Conservation (phyloP, 495 filamentous ascomycete species). For the Talaromyces adpressus region DNA sequence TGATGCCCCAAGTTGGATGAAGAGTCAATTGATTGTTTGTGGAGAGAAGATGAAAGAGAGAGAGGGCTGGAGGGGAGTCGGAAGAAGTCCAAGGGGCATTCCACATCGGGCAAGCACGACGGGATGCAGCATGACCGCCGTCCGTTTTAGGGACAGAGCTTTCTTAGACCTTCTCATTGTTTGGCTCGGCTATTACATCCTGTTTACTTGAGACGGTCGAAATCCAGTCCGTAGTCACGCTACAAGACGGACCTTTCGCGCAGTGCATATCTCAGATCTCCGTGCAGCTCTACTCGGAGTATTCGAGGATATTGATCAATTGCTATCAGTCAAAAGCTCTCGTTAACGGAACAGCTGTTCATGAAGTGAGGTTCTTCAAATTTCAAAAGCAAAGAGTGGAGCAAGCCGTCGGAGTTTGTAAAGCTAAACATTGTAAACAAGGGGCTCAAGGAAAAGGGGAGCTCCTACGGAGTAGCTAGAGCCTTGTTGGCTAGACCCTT, state of each 20-base stretch:
- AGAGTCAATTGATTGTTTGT: neutral
- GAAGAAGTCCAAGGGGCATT: constrained; percentile 9
- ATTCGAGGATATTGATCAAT: neutral
- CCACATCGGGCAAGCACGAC: neutral
- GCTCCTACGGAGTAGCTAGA: too few species aligned
- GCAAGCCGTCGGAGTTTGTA: neutral
- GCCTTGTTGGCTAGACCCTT: neutral
- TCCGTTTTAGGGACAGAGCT: neutral
- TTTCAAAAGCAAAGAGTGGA: neutral
- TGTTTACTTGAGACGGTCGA: neutral
- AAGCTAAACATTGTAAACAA: neutral
- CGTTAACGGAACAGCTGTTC: neutral
- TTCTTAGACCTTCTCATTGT: neutral
- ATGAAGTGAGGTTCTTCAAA: neutral
- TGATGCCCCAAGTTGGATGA: neutral
- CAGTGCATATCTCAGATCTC: neutral
- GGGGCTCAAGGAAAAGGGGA: neutral
- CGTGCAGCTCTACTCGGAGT: neutral
- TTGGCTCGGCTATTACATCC: neutral
- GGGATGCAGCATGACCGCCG: neutral
- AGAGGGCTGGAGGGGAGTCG: constrained; percentile 1
- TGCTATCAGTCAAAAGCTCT: neutral
- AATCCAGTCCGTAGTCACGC: neutral
- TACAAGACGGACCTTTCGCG: neutral
- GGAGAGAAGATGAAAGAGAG: constrained; percentile 10